Base-by-base conservation (phyloP, 768 basidiomycete species). In the Pleurotus eryngii region DNA sequence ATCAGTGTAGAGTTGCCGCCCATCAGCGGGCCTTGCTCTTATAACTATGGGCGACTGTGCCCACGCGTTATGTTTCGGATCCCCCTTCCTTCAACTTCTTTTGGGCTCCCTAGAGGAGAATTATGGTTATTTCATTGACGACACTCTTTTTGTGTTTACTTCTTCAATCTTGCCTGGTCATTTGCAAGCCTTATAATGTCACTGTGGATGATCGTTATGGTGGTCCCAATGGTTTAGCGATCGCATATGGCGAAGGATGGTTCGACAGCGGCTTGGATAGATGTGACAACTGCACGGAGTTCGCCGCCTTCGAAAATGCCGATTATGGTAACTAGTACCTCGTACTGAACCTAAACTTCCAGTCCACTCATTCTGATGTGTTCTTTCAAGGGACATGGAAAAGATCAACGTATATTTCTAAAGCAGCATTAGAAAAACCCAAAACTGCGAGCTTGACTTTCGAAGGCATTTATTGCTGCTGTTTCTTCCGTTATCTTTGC, bases 41-140 rank as follows among this genome's bases (percentile, higher is more conserved):
- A 54, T 40, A 54, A 22, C 38, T 40, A 15, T 35, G 37, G 9
- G 18, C 17, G 12, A 11, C 18, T 9, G 11, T 42, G 24, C 51
- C 22, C 51, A 39, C 51, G 39, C 51, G 39, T 24, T n/a, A 42
- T 20, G 35, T 15, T 30, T 24, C 42, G 37, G 14, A 8, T 15
- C 15, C 39, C 49, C 17, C 35, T 22, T 40, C 38, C 27, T 18
- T 22, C 20, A 17, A n/a, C 18, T 54, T 54, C 18, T 26, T 40
- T 54, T 24, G 14, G 37, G 39, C 51, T 54, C 51, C 51, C 51
- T 54, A 54, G 51, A 9, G 51, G 51, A 54, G 51, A 26, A 54
- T 20, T 40, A 54, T 54, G 51, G 27, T 38, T 38, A 37, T 54
- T 42, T 38, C 27, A 42, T 54, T 37, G 14, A 40, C 39, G 18